phyloP scores from a whole-genome alignment of 352 stramenopile genomes.

The Phytophthora foliorum region DNA sequence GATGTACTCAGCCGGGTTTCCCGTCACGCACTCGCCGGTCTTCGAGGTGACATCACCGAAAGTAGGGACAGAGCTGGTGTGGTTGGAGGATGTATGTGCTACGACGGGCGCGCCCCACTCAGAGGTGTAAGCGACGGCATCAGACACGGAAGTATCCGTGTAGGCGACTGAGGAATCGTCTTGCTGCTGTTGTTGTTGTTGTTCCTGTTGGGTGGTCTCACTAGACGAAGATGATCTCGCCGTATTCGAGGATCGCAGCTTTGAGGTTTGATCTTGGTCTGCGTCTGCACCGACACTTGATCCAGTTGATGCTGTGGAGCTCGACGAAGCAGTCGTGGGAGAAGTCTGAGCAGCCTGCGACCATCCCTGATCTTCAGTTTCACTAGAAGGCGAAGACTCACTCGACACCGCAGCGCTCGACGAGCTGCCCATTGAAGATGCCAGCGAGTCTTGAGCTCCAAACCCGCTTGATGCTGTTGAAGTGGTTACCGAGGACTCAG shows the following conservation, averaged over 20 bases:
- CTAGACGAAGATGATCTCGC: not conserved
- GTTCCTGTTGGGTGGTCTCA: not conserved
- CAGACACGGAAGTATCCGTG: not conserved
- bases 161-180: not conserved
- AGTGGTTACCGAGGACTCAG: not conserved
- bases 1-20: conserved; percentile 23
- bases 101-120: conserved; percentile 25
- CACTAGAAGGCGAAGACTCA: not conserved
- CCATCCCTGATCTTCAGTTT: not conserved
- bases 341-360: not conserved
- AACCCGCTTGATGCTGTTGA: not conserved
- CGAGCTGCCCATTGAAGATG: not conserved
- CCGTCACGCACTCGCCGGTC: conserved; percentile 18
- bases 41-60: conserved; percentile 31
- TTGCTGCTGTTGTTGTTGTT: conserved; percentile 4
- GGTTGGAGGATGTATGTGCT: conserved; percentile 20
- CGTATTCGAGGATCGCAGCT: not conserved
- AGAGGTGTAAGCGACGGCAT: conserved; percentile 11
- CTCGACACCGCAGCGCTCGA: not conserved
- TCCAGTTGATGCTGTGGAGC: not conserved
- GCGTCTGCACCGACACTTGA: conserved; percentile 4
- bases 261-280: conserved; percentile 1
- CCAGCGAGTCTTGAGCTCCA: not conserved
- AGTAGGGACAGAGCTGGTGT: conserved; percentile 14
- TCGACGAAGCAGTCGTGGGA: not conserved